Evolutionary conservation across 108 stramenopile genomes (phyloP).

Genomic region (Cyclotella atomus): DNA sequence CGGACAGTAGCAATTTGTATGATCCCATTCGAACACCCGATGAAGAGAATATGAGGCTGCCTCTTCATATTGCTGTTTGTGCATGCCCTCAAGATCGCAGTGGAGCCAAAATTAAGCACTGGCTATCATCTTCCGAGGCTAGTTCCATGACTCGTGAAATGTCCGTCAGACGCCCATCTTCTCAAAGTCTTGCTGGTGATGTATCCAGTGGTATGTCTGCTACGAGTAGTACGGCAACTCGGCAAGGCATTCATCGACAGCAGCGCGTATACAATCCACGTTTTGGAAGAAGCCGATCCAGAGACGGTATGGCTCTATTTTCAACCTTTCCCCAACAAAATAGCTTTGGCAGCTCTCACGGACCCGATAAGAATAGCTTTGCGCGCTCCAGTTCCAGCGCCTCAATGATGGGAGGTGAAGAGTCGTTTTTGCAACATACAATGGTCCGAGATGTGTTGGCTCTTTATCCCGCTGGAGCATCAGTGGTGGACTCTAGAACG

Average conservation of each 20-base stretch:
- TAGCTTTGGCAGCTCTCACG: slow-evolving; percentile 26
- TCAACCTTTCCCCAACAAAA: slow-evolving; percentile 15
- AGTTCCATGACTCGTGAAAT: slow-evolving; percentile 4
- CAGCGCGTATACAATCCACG: slow-evolving; percentile 51
- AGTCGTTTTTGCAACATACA: slow-evolving; percentile 39
- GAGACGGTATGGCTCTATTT: slow-evolving; percentile 26
- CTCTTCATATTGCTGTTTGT: slow-evolving; percentile 52
- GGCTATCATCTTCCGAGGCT: slow-evolving; percentile 39
- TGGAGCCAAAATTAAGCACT: slow-evolving; percentile 22
- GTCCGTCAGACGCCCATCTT: slow-evolving; percentile 1
- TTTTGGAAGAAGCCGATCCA: slow-evolving; percentile 48
- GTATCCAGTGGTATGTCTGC: not conserved
- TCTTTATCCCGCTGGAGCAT: slow-evolving; percentile 45
- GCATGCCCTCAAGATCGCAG: slow-evolving; percentile 29
- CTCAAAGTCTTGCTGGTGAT: not conserved
- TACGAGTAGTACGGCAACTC: not conserved
- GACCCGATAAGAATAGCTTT: not conserved
- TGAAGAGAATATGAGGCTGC: slow-evolving; percentile 45
- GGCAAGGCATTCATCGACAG: slow-evolving; percentile 1
- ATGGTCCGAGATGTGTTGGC: slow-evolving; percentile 47
- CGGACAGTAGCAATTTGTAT: not conserved
- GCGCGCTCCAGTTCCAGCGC: slow-evolving; percentile 8
- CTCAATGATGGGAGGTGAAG: slow-evolving; percentile 13
- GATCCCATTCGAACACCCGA: slow-evolving; percentile 40
- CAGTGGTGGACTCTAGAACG: slow-evolving; percentile 35